Evolutionary conservation across 108 stramenopile genomes (phyloP).

Genomic region (Skeletonema potamos): DNA sequence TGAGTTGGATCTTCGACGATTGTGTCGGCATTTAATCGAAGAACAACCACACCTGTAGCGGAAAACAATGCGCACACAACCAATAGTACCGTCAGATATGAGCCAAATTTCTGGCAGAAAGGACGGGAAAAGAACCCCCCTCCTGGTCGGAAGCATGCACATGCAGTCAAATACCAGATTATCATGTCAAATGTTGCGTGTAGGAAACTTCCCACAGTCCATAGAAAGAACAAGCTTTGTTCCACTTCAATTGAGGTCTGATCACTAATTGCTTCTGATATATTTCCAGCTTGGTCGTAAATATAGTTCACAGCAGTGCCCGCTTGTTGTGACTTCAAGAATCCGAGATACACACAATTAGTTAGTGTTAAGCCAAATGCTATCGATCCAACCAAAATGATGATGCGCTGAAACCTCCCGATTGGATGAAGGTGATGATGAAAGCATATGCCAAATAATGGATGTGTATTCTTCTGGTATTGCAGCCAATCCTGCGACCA

Average conservation of each 20-base stretch:
- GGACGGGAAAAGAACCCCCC: constrained; percentile 40
- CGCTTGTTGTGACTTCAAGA: constrained; percentile 30
- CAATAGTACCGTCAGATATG: constrained; percentile 44
- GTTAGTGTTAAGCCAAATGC: constrained; percentile 79
- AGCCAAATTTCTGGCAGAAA: constrained; percentile 43
- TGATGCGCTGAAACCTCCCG: constrained; percentile 49
- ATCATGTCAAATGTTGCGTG: constrained; percentile 69
- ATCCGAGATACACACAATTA: constrained; percentile 67
- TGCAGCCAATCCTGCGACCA: constrained; percentile 75
- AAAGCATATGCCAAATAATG: constrained; percentile 76
- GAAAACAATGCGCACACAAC: constrained; percentile 36
- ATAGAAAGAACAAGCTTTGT: constrained; percentile 61
- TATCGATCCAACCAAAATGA: constrained; percentile 69
- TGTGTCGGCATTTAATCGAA: constrained; percentile 46
- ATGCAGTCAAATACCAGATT: constrained; percentile 80
- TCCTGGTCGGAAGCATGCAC: constrained; percentile 68
- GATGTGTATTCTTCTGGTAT: constrained; percentile 79
- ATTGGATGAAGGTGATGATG: constrained; percentile 77
- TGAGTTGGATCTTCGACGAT: constrained; percentile 19
- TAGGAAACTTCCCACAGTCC: constrained; percentile 72
- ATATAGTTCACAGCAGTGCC: constrained; percentile 18
- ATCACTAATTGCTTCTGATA: constrained; percentile 11
- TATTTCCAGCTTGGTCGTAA: constrained; percentile 28
- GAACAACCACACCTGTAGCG: constrained; percentile 56
- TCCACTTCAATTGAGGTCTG: constrained; percentile 45